Base-by-base conservation (phyloP, 2,329 filamentous ascomycete species). In the Claviceps pusilla region DNA sequence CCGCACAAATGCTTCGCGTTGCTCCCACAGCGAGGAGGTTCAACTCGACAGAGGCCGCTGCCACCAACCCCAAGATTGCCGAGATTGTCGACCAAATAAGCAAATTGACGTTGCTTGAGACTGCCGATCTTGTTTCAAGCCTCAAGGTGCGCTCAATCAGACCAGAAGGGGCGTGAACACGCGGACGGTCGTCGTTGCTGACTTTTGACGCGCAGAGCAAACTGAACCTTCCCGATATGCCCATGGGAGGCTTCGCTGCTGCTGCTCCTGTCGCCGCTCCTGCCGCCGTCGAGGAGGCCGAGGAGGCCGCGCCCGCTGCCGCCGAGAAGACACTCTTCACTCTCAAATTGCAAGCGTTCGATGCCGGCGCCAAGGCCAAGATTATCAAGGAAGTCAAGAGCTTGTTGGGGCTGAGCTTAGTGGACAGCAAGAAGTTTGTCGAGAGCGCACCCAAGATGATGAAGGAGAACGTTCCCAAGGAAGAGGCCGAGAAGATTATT, bases 391-490 rank as follows among this genome's bases (percentile, higher is more conserved):
- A 99, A 77, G 80, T 99, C 76, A 99, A 99, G 83, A 84, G 82
- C 66, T 79, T 98, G 82, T 77, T 99, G 57, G 93, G 93, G 47
- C 74, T 98, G 68, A 94, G 87, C 69, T 79, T 99, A 76, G 94
- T 99, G 63, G 93, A 99, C 73, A 95, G 88, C 75, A 99, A 99
- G 86, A 99, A 99, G 78, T 99, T 99, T 66, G 93, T 98, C 61
- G 93, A 99, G 79, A 89, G 87, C 68, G 90, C 87, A 62, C 93
- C 93, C 60, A 99, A 99, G 85, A 76, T 88, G 71, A 87, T 99
- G 88, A 97, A 97, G 84, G 93, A 99, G 75, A 90, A 87, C 52
- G 89, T 98, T 62, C 87, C 91, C 59, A 99, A 98, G 82, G 93
- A 99, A 67, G 94, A 99, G 71, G 89, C 89, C 7, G 91, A 97